Percentiles rank a stretch among this genome's conserved stretches.
Conservation (phyloP, 805 yeast species). For the Kuraishia piskuri region DNA sequence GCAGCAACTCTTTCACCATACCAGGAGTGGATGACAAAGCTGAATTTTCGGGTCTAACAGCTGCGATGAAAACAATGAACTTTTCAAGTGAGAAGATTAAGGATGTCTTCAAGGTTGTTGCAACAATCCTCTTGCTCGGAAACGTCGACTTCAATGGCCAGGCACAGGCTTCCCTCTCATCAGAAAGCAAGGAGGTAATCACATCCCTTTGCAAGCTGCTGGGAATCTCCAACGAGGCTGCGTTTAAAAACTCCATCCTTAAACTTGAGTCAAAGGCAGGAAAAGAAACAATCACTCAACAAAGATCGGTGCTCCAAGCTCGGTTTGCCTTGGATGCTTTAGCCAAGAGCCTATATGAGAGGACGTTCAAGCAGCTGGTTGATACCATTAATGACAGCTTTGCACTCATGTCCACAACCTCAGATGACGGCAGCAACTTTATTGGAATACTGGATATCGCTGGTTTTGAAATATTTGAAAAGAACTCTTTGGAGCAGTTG, state of each 20-base stretch:
- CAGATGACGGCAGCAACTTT: conserved; percentile 22
- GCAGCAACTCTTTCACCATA: conserved; percentile 41
- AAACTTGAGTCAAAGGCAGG: conserved; percentile 90
- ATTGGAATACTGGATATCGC: conserved; percentile 56
- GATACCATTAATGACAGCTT: conserved; percentile 65
- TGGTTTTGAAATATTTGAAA: conserved; percentile 52
- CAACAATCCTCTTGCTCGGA: conserved; percentile 79
- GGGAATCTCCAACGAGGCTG: conserved; percentile 47
- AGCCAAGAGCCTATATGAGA: conserved; percentile 80
- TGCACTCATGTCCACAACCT: conserved; percentile 16
- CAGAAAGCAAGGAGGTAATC: conserved; percentile 34
- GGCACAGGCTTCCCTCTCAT: conserved; percentile 48
- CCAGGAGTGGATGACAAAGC: conserved; percentile 68
- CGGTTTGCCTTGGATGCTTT: conserved; percentile 77
- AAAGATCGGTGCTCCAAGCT: conserved; percentile 73
- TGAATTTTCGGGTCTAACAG: conserved; percentile 54
- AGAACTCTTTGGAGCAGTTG: conserved; percentile 50
- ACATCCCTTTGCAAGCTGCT: conserved; percentile 49
- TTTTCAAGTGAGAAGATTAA: conserved; percentile 46
- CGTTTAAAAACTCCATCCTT: conserved; percentile 51
- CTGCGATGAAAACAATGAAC: conserved; percentile 70
- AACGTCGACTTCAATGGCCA: conserved; percentile 65
- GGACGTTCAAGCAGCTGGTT: conserved; percentile 71
- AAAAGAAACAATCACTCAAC: conserved; percentile 72
- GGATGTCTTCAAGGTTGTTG: conserved; percentile 56